Base-by-base conservation (phyloP, 352 stramenopile species). In the Globisporangium cederbergense region DNA sequence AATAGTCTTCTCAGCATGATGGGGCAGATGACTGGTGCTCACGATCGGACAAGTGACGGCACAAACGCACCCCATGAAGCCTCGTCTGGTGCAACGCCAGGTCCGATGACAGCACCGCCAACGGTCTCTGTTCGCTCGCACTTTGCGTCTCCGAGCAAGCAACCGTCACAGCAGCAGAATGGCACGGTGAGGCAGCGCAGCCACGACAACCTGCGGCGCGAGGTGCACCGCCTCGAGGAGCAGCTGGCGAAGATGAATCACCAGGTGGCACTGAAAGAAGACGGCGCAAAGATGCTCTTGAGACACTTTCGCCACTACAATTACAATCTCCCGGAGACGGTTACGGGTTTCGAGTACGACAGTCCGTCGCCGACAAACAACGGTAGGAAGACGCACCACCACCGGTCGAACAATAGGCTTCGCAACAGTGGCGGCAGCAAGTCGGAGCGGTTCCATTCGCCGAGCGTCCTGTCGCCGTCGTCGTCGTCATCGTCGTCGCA, bases 271-370 rank as follows among this genome's bases (percentile, higher is more conserved):
- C 58, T 81, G 14, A 93, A 93, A 40, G 84, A 91, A 61, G 76
- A 87, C 18, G 38, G 61, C 4, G 80, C 80, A 0, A 88, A 84
- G 62, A 70, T 78, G 38, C 79, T 75, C 3, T 74, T 93, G 74
- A 75, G 81, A 6, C 60, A 75, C 8, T 90, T 93, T 53, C 80
- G 82, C 2, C 90, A 82, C 47, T 91, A 90, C 79, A 93, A 93
- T 57, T 93, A 93, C 70, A 93, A 90, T 50, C 70, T 93, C 18
- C 79, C 84, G 3, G 80, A 89, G 64, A 81, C 70, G 20, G 72
- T 74, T 9, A 45, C 79, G 53, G 68, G 74, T 11, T 74, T 73
- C 30, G 80, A 91, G 34, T 71, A 76, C 16, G 84, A 91, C 34
- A 73, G 65, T 38, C 65, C 74, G 14, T 81, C 80, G 11, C 81